Percentiles rank a stretch among this genome's conserved stretches.
These are phyloP conservation scores for Singerocomus inundabilis DNA, from an alignment of 1,284 basidiomycete species.

Conservation along the genomic window DNA sequence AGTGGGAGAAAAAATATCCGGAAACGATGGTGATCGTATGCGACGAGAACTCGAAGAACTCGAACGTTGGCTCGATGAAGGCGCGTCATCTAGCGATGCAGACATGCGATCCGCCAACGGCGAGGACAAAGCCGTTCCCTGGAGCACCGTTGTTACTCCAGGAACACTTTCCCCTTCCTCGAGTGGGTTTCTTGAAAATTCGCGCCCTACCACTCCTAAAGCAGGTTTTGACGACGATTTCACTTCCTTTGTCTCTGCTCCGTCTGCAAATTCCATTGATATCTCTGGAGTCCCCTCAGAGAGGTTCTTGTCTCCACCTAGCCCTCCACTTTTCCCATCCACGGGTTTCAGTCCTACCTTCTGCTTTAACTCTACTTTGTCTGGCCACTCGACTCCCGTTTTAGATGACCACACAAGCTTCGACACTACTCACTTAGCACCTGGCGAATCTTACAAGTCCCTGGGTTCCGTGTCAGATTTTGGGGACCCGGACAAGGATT, in stretches of 20 bases:
- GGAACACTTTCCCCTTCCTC: constrained; percentile 29
- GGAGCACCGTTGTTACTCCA: constrained; percentile 31
- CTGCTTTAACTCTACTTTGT: constrained; percentile 19
- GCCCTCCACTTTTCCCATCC: constrained; percentile 8
- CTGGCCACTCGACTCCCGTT: constrained; percentile 26
- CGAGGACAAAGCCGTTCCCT: constrained; percentile 17
- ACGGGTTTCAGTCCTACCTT: constrained; percentile 27
- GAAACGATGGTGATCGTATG: constrained; percentile 33
- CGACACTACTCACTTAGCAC: constrained; percentile 18
- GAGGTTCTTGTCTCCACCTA: constrained; percentile 11
- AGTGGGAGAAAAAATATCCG: constrained; percentile 21
- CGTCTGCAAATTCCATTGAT: constrained; percentile 25
- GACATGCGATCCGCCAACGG: constrained; percentile 10
- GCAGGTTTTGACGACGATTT: constrained; percentile 77
- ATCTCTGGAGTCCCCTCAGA: constrained; percentile 3
- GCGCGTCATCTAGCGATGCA: constrained; percentile 22
- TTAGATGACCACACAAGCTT: constrained; percentile 19
- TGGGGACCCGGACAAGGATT: constrained; percentile 33
- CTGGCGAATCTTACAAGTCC: constrained; percentile 42
- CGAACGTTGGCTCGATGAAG: constrained; percentile 61
- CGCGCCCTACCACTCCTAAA: constrained; percentile 26
- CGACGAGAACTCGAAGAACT: constrained; percentile 56
- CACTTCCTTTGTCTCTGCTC: constrained; percentile 64
- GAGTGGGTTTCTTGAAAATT: constrained; percentile 18
- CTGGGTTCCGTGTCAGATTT: constrained; percentile 51